Evolutionary conservation across 1,284 basidiomycete species (phyloP), one percentile per base, ranked within the genome.

Genomic region (Phellopilus nigrolimitatus): DNA sequence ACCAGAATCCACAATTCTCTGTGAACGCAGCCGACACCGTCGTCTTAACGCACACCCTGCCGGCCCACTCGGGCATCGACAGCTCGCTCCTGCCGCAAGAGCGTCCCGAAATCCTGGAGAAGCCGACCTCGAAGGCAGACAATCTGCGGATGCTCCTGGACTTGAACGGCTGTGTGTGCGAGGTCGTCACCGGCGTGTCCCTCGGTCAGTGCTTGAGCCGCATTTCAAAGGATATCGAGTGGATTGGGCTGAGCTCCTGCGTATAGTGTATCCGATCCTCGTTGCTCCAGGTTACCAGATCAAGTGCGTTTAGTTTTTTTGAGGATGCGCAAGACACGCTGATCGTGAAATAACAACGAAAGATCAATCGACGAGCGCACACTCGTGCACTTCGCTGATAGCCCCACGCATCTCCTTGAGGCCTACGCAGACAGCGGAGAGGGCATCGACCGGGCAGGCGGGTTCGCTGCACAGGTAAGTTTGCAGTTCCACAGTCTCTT

Each of bases 361-460:
- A 91, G 89, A 62, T 88, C 86, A 24, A 84, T 95, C 60, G 90
- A 92, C 45, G 86, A 90, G 60, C 82, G 90, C 33, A 84, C 88
- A 0, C 68, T 91, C 4, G 88, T 92, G 3, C 76, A 89, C 60
- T 95, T 95, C 64, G 75, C 78, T 8, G 85, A 94, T 56, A 90
- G 80, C 63, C 71, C 82, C 0, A 64, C 69, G 28, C 68, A 80
- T 28, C 62, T 91, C 5, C 71, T 97, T 10, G 65, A 89, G 58
- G 91, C 92, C 0, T 98, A 98, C 62, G 91, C 87, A 27, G 85
- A 93, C 28, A 88, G 79, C 47, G 88, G 85, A 1, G 95, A 99
- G 68, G 95, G 95, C 0, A 65, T 87, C 41, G 92, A 97, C 63
- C 79, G 93, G 17, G 95, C 95, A 0, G 95, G 95, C 3, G 95